phyloP scores from a whole-genome alignment of 2,329 filamentous ascomycete species.

The Alternaria alternata region DNA sequence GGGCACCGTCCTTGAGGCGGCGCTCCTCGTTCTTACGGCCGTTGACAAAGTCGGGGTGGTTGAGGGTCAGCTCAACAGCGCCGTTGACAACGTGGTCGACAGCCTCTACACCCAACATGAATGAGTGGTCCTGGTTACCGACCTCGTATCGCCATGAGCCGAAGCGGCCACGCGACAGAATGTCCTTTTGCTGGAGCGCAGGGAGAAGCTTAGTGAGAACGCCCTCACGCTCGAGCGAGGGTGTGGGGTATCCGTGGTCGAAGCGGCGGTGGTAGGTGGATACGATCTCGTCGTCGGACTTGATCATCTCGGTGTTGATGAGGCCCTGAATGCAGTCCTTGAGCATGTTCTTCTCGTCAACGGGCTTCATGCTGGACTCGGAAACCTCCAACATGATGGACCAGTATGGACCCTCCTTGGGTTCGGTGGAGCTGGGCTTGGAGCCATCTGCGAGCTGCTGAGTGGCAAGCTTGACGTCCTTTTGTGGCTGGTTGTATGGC shows the following conservation, averaged over 20 bases:
- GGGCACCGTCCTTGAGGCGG: conserved; percentile 68
- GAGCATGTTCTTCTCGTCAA: conserved; percentile 84
- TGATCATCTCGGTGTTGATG: conserved; percentile 97
- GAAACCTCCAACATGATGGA: conserved; percentile 99
- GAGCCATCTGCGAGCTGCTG: conserved; percentile 85
- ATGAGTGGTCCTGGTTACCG: conserved; percentile 96
- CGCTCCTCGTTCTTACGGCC: conserved; percentile 72
- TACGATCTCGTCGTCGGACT: conserved; percentile 89
- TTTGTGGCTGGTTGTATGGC: conserved; percentile 92
- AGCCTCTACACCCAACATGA: conserved; percentile 96
- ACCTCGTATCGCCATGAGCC: conserved; percentile 98
- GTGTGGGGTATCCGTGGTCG: conserved; percentile 97
- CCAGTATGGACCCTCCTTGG: conserved; percentile 95
- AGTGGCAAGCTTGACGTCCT: conserved; percentile 84
- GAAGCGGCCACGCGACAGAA: conserved; percentile 95
- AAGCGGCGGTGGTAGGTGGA: conserved; percentile 98
- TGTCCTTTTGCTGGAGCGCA: conserved; percentile 88
- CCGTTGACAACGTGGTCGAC: conserved; percentile 90
- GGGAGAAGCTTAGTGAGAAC: conserved; percentile 92
- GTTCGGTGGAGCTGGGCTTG: conserved; percentile 74
- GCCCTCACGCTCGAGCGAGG: conserved; percentile 91
- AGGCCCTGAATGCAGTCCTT: conserved; percentile 94
- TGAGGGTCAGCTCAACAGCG: conserved; percentile 88
- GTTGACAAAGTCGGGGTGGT: conserved; percentile 98
- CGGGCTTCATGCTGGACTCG: conserved; percentile 93